Evolutionary conservation across 768 basidiomycete species (phyloP).

Genomic region (Hydnum rufescens): DNA sequence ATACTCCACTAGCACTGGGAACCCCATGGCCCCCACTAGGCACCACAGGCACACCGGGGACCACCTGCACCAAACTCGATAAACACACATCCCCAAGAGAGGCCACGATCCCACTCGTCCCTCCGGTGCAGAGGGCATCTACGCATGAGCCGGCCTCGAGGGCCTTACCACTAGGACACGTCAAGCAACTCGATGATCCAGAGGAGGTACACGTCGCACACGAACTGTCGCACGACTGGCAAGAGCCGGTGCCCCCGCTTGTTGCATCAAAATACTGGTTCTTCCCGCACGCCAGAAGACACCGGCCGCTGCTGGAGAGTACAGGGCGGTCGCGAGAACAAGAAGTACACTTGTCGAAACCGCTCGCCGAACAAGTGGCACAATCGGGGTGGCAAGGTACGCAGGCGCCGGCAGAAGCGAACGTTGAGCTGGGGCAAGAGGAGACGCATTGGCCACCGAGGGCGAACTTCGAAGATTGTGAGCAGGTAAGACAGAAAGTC

Average conservation of each 20-base stretch:
- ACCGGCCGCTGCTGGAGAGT: conserved; percentile 41
- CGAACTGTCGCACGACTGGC: conserved; percentile 51
- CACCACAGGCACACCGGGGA: neutral
- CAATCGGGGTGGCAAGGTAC: conserved; percentile 72
- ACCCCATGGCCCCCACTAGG: neutral
- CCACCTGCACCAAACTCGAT: neutral
- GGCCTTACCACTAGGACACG: conserved; percentile 46
- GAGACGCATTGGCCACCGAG: conserved; percentile 54
- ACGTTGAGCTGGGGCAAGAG: conserved; percentile 53
- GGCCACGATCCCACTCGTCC: conserved; percentile 26
- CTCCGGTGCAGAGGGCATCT: conserved; percentile 36
- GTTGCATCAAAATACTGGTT: conserved; percentile 52
- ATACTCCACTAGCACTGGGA: neutral
- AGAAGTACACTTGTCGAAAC: conserved; percentile 59
- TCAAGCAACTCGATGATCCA: conserved; percentile 47
- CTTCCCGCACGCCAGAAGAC: conserved; percentile 56
- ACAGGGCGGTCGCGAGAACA: conserved; percentile 53
- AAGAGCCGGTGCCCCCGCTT: conserved; percentile 25
- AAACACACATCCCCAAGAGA: conserved; percentile 56
- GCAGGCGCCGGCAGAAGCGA: conserved; percentile 47
- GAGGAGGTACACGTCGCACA: conserved; percentile 63
- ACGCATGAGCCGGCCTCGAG: conserved; percentile 47
- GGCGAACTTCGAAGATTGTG: conserved; percentile 37
- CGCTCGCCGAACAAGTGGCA: conserved; percentile 55
- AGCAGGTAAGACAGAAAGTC: conserved; percentile 55